These are phyloP conservation scores for Saccharomycopsis javanensis DNA, from an alignment of 805 yeast genomes.

Conservation along the genomic window DNA sequence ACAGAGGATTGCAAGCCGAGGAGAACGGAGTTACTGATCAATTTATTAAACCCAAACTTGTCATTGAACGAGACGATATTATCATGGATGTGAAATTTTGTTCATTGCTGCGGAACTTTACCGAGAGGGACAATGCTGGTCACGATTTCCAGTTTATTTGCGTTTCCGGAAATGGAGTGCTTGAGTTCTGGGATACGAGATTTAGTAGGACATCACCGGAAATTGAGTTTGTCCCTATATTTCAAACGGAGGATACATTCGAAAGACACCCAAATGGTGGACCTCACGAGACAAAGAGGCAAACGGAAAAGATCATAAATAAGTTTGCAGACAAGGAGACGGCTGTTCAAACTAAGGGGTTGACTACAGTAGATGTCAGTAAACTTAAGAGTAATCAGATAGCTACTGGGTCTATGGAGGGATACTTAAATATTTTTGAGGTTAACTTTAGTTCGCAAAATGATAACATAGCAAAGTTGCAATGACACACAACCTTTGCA, in stretches of 20 bases:
- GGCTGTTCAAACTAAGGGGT: background rate
- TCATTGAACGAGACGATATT: conserved; percentile 22
- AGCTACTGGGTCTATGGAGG: conserved; percentile 16
- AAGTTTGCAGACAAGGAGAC: background rate
- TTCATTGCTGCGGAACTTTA: conserved; percentile 17
- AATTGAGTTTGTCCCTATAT: background rate
- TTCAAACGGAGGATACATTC: background rate
- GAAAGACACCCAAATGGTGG: too few relatives aligned
- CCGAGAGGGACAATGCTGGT: conserved; percentile 1
- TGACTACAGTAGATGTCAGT: conserved; percentile 4
- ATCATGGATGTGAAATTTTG: conserved; percentile 25
- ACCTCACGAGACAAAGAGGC: too few relatives aligned
- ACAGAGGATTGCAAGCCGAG: background rate
- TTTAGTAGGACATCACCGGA: conserved; percentile 24
- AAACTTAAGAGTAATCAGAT: conserved; percentile 4
- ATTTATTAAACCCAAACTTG: conserved; percentile 19
- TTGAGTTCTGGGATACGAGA: conserved; percentile 27
- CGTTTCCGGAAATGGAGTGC: conserved; percentile 23
- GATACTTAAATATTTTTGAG: conserved; percentile 9
- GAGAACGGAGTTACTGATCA: background rate
- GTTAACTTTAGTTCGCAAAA: background rate
- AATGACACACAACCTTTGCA: too few relatives aligned
- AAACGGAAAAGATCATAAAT: background rate
- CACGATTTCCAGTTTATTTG: conserved; percentile 25
- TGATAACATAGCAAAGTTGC: too few relatives aligned